phyloP scores from a whole-genome alignment of 1,139 yeast species.

The Suhomyces guaymorum region DNA sequence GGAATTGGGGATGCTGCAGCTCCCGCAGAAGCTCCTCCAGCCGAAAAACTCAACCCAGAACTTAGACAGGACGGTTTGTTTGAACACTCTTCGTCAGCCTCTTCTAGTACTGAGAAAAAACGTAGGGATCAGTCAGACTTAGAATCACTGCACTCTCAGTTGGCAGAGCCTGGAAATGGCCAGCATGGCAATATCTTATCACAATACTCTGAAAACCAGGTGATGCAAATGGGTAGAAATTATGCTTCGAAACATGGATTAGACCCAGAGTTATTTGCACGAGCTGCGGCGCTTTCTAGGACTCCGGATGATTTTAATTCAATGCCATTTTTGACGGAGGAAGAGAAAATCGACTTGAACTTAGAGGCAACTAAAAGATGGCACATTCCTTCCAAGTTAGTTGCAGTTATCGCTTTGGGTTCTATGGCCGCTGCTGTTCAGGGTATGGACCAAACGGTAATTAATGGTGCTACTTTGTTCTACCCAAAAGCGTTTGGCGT shows the following conservation, averaged over 20 bases:
- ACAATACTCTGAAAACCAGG: conserved; percentile 64
- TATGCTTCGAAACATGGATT: conserved; percentile 64
- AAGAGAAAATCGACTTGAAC: conserved; percentile 59
- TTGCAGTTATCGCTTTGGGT: conserved; percentile 67
- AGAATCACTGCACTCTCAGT: conserved; percentile 27
- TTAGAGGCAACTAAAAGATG: conserved; percentile 64
- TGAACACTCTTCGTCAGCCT: conserved; percentile 22
- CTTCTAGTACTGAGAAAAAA: conserved; percentile 23
- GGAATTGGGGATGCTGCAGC: conserved; percentile 8
- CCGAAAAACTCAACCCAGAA: conserved; percentile 5
- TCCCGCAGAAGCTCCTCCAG: conserved; percentile 8
- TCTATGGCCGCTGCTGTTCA: conserved; percentile 90
- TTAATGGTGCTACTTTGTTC: conserved; percentile 78
- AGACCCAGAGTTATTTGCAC: conserved; percentile 65
- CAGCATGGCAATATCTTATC: conserved; percentile 58
- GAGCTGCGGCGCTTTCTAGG: conserved; percentile 78
- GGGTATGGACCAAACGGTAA: conserved; percentile 89
- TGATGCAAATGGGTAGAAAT: conserved; percentile 67
- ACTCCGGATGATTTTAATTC: conserved; percentile 59
- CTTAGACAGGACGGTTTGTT: conserved; percentile 21
- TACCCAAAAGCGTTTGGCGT: conserved; percentile 55
- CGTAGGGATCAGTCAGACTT: conserved; percentile 23
- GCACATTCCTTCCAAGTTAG: conserved; percentile 60
- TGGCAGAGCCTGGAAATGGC: conserved; percentile 25
- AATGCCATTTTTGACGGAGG: conserved; percentile 56